Evolutionary conservation across 805 yeast species (phyloP).

Genomic region (Nakazawaea ernobii): DNA sequence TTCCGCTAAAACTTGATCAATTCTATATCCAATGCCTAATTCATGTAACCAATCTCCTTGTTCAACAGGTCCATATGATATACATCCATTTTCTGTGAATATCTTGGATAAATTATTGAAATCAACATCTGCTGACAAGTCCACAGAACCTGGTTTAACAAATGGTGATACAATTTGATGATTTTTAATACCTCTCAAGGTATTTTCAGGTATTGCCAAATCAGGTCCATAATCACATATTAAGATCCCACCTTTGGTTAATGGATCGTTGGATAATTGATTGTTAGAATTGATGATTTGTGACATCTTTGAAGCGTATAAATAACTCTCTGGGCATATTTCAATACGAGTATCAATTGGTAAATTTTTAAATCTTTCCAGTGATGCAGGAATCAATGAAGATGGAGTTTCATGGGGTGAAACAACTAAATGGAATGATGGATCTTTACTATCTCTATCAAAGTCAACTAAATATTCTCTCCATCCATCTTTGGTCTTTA

Average conservation of each 20-base stretch:
- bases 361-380: slow-evolving; percentile 44
- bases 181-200: slow-evolving; percentile 66
- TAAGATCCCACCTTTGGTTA: slow-evolving; percentile 54
- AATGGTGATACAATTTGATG: slow-evolving; percentile 76
- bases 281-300: slow-evolving; percentile 30
- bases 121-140: slow-evolving; percentile 80
- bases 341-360: slow-evolving; percentile 59
- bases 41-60: slow-evolving; percentile 79
- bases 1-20: slow-evolving; percentile 47
- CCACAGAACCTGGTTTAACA: slow-evolving; percentile 71
- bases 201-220: slow-evolving; percentile 55
- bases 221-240: slow-evolving; percentile 75
- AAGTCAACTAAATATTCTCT: slow-evolving; percentile 68
- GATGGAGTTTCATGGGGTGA: slow-evolving; percentile 59
- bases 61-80: slow-evolving; percentile 51
- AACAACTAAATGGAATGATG: slow-evolving; percentile 46
- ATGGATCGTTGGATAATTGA: slow-evolving; percentile 16
- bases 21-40: slow-evolving; percentile 69
- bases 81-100: slow-evolving; percentile 18
- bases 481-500: slow-evolving; percentile 66
- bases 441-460: slow-evolving; percentile 20
- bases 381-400: slow-evolving; percentile 47
- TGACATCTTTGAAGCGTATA: slow-evolving; percentile 48
- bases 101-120: slow-evolving; percentile 50
- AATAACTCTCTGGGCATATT: slow-evolving; percentile 68